phyloP scores from a whole-genome alignment of 495 filamentous ascomycete species.

The Chaetomidium leptoderma region DNA sequence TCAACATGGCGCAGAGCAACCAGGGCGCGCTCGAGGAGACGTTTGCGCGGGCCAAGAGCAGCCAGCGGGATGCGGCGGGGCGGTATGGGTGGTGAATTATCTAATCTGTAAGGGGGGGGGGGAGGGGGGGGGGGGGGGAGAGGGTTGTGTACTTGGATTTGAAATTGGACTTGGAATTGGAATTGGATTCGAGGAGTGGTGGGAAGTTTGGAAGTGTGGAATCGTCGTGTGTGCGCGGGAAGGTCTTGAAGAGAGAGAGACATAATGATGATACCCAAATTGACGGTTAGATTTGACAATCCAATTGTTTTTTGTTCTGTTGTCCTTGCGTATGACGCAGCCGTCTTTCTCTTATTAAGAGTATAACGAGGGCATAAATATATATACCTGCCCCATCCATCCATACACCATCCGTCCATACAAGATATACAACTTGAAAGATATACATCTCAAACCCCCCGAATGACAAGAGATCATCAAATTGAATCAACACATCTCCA shows the following conservation, averaged over 20 bases:
- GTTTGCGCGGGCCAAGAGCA: conserved; percentile 68
- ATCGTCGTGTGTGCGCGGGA: no score
- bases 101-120: not conserved
- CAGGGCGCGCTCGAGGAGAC: conserved; percentile 82
- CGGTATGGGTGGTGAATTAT: conserved; percentile 70
- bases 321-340: not conserved
- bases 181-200: no score
- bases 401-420: no score
- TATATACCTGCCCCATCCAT: no score
- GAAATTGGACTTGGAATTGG: not conserved
- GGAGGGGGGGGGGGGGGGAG: no score
- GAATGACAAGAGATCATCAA: not conserved
- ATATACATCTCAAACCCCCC: not conserved
- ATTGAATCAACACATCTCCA: conserved; percentile 36
- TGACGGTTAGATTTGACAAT: no score
- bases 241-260: no score
- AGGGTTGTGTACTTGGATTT: not conserved
- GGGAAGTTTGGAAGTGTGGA: no score
- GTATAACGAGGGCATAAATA: not conserved
- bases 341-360: no score
- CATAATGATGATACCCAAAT: not conserved
- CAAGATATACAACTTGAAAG: not conserved
- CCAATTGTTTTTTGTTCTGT: not conserved
- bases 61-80: conserved; percentile 72
- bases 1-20: conserved; percentile 73